phyloP scores from a whole-genome alignment of 208 protist genomes.

The Crithidia thermophila region DNA sequence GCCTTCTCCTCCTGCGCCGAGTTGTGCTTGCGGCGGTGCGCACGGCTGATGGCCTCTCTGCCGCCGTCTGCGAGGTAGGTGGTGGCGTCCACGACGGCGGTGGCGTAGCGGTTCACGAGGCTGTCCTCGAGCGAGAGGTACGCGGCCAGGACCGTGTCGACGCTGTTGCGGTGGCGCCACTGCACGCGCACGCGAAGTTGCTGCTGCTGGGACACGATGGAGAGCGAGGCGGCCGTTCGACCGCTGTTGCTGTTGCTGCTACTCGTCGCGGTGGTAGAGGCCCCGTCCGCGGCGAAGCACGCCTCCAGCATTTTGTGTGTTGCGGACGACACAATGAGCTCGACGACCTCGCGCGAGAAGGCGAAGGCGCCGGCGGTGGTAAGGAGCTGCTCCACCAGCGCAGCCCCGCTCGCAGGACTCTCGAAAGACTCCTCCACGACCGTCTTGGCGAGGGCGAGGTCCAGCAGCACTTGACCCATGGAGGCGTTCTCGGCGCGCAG shows the following conservation, averaged over 20 bases:
- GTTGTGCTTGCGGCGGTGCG: background rate
- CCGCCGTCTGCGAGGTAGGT: conserved; percentile 34
- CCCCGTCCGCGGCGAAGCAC: conserved; percentile 18
- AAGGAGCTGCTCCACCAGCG: conserved; percentile 48
- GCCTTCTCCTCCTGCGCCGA: background rate
- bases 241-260: too few species aligned
- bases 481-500: conserved; percentile 64
- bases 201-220: conserved; percentile 30
- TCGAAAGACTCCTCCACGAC: conserved; percentile 74
- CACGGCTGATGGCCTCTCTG: background rate
- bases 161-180: conserved; percentile 26
- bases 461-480: conserved; percentile 61
- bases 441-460: conserved; percentile 65
- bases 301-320: conserved; percentile 39
- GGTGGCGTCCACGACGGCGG: conserved; percentile 25
- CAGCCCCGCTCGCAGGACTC: conserved; percentile 54
- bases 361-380: conserved; percentile 44
- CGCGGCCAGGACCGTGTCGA: conserved; percentile 22
- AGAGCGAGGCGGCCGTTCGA: conserved; percentile 5
- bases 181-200: conserved; percentile 27
- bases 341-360: conserved; percentile 48
- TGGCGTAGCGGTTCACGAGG: conserved; percentile 24
- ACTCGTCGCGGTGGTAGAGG: too few species aligned
- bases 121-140: conserved; percentile 34
- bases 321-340: conserved; percentile 27